Evolutionary conservation across 371 early-diverging fungal genomes (phyloP).

Genomic region (Mucor mucedo): DNA sequence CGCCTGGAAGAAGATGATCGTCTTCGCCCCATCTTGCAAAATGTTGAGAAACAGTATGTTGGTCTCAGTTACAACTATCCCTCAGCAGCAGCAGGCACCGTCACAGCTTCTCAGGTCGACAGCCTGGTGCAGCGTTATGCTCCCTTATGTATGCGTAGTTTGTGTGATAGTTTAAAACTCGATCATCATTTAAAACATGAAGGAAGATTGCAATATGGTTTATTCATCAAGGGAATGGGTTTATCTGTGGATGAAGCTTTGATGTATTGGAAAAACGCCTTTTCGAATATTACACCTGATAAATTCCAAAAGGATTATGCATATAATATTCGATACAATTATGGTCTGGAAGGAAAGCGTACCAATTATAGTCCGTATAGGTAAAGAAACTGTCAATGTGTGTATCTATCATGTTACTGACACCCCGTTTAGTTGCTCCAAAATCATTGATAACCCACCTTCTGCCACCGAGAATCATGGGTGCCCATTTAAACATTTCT

Average conservation of each 20-base stretch:
- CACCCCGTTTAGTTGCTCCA: conserved; percentile 69
- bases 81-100: conserved; percentile 50
- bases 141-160: conserved; percentile 91
- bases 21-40: conserved; percentile 83
- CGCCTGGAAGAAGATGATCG: conserved; percentile 95
- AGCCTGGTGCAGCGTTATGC: conserved; percentile 67
- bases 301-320: conserved; percentile 92
- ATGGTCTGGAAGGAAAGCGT: conserved; percentile 97
- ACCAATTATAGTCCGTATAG: conserved; percentile 90
- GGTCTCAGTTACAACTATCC: conserved; percentile 60
- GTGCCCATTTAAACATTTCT: conserved; percentile 94
- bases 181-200: conserved; percentile 87
- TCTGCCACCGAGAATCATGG: conserved; percentile 90
- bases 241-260: conserved; percentile 91
- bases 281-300: conserved; percentile 82
- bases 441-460: conserved; percentile 88
- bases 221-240: conserved; percentile 96
- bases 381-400: conserved; percentile 33
- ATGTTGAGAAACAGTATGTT: conserved; percentile 85
- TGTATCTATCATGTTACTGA: not conserved
- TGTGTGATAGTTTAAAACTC: conserved; percentile 71
- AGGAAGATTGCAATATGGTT: conserved; percentile 91
- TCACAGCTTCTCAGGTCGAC: conserved; percentile 72
- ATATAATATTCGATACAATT: conserved; percentile 97
- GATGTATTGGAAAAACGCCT: conserved; percentile 86